Percentiles rank a stretch among this genome's conserved stretches.
These are phyloP conservation scores for Limonium bicolor DNA, from an alignment of 148 eudicot genomes.

Conservation along the genomic window DNA sequence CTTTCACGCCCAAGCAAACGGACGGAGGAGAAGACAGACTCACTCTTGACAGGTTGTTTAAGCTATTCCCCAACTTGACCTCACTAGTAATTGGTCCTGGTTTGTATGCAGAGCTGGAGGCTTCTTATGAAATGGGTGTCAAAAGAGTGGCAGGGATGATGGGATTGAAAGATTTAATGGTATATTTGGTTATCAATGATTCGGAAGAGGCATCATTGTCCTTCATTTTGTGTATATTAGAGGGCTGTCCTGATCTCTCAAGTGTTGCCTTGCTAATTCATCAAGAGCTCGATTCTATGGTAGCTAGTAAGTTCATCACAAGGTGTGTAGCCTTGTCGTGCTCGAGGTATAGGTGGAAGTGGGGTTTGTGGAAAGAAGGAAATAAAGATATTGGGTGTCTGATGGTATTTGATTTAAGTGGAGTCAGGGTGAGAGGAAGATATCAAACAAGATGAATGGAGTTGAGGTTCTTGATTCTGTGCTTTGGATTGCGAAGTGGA, in stretches of 20 bases:
- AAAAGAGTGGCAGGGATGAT: conserved; percentile 11
- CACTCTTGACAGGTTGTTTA: conserved; percentile 17
- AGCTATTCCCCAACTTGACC: conserved; percentile 26
- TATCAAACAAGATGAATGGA: too few species aligned
- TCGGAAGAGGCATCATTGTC: conserved; percentile 19
- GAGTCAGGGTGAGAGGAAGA: too few species aligned
- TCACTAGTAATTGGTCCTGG: conserved; percentile 32
- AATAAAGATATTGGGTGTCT: conserved; percentile 37
- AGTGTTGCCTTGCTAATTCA: conserved; percentile 29
- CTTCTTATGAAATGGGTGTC: conserved; percentile 15
- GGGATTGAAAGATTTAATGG: conserved; percentile 27
- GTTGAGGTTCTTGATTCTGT: too few species aligned
- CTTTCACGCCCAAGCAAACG: conserved; percentile 9
- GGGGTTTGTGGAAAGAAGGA: conserved; percentile 66
- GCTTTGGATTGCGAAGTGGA: too few species aligned
- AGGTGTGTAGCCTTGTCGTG: conserved; percentile 21
- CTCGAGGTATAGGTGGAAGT: conserved; percentile 33
- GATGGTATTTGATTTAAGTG: conserved; percentile 4
- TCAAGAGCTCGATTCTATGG: conserved; percentile 24
- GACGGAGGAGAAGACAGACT: conserved; percentile 8
- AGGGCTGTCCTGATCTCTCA: conserved; percentile 19
- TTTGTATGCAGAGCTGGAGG: conserved; percentile 29
- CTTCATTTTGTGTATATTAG: conserved; percentile 26
- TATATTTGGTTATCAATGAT: conserved; percentile 23
- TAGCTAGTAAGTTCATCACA: conserved; percentile 18